phyloP scores from a whole-genome alignment of 495 filamentous ascomycete genomes.

The Cercophora samala region DNA sequence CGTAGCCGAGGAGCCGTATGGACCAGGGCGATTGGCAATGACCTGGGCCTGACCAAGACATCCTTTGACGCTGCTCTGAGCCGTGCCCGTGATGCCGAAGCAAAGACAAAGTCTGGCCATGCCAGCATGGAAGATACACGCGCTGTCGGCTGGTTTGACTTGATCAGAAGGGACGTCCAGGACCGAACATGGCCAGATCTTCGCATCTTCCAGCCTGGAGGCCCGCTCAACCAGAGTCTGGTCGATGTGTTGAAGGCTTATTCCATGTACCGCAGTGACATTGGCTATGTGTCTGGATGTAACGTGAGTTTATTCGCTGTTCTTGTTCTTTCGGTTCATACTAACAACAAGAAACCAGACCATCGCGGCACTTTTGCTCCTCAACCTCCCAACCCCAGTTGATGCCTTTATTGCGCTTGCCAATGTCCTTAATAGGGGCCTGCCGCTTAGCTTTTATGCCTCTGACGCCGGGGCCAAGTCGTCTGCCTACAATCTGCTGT shows the following conservation, averaged over 20 bases:
- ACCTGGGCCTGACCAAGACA: slow-evolving; percentile 69
- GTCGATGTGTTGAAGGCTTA: slow-evolving; percentile 85
- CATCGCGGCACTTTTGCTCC: slow-evolving; percentile 80
- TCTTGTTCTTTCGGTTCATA: background rate
- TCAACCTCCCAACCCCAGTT: slow-evolving; percentile 69
- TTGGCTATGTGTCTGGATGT: slow-evolving; percentile 84
- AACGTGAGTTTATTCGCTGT: slow-evolving; percentile 56
- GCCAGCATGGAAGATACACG: slow-evolving; percentile 46
- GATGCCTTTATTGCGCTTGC: slow-evolving; percentile 79
- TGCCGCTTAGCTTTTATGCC: slow-evolving; percentile 84
- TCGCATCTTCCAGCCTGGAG: slow-evolving; percentile 75
- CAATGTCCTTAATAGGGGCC: slow-evolving; percentile 83
- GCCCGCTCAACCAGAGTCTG: slow-evolving; percentile 70
- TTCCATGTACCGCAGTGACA: slow-evolving; percentile 88
- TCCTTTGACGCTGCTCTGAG: slow-evolving; percentile 77
- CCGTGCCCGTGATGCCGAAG: slow-evolving; percentile 65
- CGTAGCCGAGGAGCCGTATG: slow-evolving; percentile 80
- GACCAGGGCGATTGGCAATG: slow-evolving; percentile 83
- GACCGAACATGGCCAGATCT: slow-evolving; percentile 72
- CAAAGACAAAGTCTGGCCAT: slow-evolving; percentile 44
- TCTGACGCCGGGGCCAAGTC: slow-evolving; percentile 68
- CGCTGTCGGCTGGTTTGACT: slow-evolving; percentile 55
- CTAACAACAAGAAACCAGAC: slow-evolving; percentile 47
- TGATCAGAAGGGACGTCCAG: slow-evolving; percentile 66
- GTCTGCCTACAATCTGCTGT: slow-evolving; percentile 67